Percentiles rank a stretch among this genome's conserved stretches.
Conservation (phyloP, 495 filamentous ascomycete genomes). For the Lepraria neglecta region DNA sequence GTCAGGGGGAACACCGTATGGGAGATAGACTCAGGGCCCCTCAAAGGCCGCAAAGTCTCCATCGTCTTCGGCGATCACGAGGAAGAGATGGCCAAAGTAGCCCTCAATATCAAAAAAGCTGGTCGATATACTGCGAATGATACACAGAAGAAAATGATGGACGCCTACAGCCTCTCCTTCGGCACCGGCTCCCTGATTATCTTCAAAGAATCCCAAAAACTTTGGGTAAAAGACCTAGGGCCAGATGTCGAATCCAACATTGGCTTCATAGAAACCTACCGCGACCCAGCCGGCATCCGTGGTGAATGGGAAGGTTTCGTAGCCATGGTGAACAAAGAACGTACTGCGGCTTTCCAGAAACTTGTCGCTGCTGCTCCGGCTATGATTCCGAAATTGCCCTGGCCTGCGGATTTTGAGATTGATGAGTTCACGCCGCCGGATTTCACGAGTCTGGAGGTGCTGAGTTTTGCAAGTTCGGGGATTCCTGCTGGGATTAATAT, state of each 20-base stretch:
- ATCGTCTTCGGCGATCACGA: slow-evolving; percentile 81
- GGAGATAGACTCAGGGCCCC: slow-evolving; percentile 50
- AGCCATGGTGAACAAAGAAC: slow-evolving; percentile 67
- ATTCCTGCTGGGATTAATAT: slow-evolving; percentile 65
- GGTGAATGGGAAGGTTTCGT: slow-evolving; percentile 96
- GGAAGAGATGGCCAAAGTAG: slow-evolving; percentile 73
- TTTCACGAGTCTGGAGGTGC: slow-evolving; percentile 79
- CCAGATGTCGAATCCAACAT: slow-evolving; percentile 87
- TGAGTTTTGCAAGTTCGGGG: slow-evolving; percentile 69
- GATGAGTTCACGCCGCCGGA: slow-evolving; percentile 90
- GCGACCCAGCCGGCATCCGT: slow-evolving; percentile 84
- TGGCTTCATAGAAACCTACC: slow-evolving; percentile 94
- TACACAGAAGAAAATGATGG: slow-evolving; percentile 76
- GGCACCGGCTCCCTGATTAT: slow-evolving; percentile 74
- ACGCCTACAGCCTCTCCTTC: slow-evolving; percentile 79
- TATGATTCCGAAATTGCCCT: slow-evolving; percentile 84
- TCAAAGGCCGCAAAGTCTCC: slow-evolving; percentile 64
- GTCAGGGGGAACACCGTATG: slow-evolving; percentile 60
- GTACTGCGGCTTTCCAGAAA: slow-evolving; percentile 81
- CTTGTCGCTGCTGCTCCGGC: slow-evolving; percentile 73
- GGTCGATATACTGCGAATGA: slow-evolving; percentile 73
- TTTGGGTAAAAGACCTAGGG: slow-evolving; percentile 88
- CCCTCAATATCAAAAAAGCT: slow-evolving; percentile 63
- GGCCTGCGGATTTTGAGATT: slow-evolving; percentile 86
- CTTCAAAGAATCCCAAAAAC: slow-evolving; percentile 84